Evolutionary conservation across 345 rosid genomes (phyloP).

Genomic region (Turritis glabra): DNA sequence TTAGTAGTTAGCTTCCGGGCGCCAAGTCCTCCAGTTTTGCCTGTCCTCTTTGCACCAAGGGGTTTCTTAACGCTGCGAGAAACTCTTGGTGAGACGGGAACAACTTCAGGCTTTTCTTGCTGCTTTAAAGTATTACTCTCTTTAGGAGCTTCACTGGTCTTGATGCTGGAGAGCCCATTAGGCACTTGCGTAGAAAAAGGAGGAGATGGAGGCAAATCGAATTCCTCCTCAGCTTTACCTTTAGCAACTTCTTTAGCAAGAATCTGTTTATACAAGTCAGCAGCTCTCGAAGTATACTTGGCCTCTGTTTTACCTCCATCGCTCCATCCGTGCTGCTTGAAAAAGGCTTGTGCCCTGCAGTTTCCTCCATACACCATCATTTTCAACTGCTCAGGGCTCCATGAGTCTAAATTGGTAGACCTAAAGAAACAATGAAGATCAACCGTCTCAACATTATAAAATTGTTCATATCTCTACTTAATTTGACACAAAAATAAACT

Average conservation of each 20-base stretch:
- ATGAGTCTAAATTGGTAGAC: slow-evolving; percentile 94
- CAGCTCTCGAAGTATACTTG: slow-evolving; percentile 98
- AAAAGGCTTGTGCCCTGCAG: slow-evolving; percentile 85
- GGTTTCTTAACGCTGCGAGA: slow-evolving; percentile 80
- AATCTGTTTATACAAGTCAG: slow-evolving; percentile 78
- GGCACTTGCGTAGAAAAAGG: slow-evolving; percentile 59
- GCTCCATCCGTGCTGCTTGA: slow-evolving; percentile 97
- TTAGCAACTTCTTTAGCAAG: slow-evolving; percentile 91
- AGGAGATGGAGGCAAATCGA: slow-evolving; percentile 62
- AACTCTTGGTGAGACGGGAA: slow-evolving; percentile 54
- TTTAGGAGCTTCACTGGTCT: slow-evolving; percentile 50
- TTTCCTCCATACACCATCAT: slow-evolving; percentile 89
- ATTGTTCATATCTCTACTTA: too few species aligned
- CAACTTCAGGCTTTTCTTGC: slow-evolving; percentile 50
- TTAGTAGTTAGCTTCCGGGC: slow-evolving; percentile 80
- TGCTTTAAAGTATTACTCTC: slow-evolving; percentile 45
- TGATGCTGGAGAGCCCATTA: slow-evolving; percentile 59
- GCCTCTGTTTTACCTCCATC: slow-evolving; percentile 90
- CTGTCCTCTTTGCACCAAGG: slow-evolving; percentile 70
- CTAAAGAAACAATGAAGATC: slow-evolving; percentile 40
- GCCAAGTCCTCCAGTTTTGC: slow-evolving; percentile 88
- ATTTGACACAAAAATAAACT: too few species aligned
- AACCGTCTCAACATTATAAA: neutral
- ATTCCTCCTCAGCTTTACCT: slow-evolving; percentile 69
- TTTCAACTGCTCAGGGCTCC: slow-evolving; percentile 87